Percentiles rank a stretch among this genome's conserved stretches.
Conservation (phyloP, 331 rosid species). For the Prunus yedoensis region DNA sequence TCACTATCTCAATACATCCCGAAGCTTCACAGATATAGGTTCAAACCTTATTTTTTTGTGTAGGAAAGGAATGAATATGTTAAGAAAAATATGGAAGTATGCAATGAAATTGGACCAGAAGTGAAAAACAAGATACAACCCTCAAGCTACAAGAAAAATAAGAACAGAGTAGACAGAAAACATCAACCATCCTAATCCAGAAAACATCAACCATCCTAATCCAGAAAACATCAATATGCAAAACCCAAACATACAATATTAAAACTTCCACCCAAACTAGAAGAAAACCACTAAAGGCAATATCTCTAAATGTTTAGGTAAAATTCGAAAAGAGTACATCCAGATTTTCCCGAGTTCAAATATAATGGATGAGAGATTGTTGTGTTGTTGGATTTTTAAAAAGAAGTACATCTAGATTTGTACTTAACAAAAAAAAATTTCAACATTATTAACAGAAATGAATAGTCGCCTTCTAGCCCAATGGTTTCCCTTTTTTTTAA, state of each 20-base stretch:
- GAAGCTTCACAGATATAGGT: slow-evolving; percentile 1
- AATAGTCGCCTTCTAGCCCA: not conserved
- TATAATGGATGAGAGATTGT: not conserved
- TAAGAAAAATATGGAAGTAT: not conserved
- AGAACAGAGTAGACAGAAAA: not conserved
- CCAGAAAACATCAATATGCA: not conserved
- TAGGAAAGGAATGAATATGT: not conserved
- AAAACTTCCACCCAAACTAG: not conserved
- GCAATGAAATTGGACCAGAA: not conserved
- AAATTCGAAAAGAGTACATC: too few species aligned
- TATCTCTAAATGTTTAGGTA: not conserved
- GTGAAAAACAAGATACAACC: not conserved
- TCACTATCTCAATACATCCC: not conserved
- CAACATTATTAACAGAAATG: too few species aligned
- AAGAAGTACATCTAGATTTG: not conserved
- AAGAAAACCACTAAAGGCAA: not conserved
- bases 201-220: too few species aligned
- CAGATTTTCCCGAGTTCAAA: not conserved
- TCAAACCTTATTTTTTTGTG: too few species aligned
- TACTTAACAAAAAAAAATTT: not conserved
- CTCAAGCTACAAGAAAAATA: not conserved
- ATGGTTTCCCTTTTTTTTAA: not conserved
- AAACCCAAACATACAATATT: too few species aligned
- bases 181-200: not conserved
- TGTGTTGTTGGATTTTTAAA: too few species aligned